A percentile compares a stretch with the other conserved stretches of the same genome.
phyloP scores from a whole-genome alignment of 805 yeast species.

The Kuraishia hungarica region DNA sequence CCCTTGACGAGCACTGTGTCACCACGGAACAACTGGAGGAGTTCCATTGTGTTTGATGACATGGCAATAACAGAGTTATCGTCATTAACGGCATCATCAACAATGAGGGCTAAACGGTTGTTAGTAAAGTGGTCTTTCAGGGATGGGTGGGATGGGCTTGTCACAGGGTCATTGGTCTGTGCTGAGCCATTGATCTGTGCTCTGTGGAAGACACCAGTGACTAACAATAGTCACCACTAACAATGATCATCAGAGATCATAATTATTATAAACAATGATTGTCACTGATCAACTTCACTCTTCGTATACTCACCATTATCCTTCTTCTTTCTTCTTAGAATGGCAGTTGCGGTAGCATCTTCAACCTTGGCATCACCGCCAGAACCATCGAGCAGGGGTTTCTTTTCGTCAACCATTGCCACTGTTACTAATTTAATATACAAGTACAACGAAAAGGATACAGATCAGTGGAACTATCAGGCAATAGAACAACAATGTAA shows the following conservation, averaged over 20 bases:
- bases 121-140: too few relatives aligned
- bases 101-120: constrained; percentile 71
- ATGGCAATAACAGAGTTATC: constrained; percentile 95
- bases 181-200: too few relatives aligned
- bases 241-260: too few relatives aligned
- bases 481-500: not conserved
- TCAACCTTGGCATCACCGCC: constrained; percentile 24
- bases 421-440: constrained; percentile 3
- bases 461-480: not conserved
- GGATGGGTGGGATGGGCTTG: too few relatives aligned
- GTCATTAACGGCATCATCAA: constrained; percentile 95
- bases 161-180: too few relatives aligned
- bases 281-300: too few relatives aligned
- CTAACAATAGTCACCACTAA: too few relatives aligned
- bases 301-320: constrained; percentile 48
- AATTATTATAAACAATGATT: too few relatives aligned
- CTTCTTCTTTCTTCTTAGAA: constrained; percentile 94
- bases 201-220: too few relatives aligned
- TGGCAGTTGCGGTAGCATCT: constrained; percentile 84
- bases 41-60: constrained; percentile 92
- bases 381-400: constrained; percentile 27
- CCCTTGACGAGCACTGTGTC: constrained; percentile 97
- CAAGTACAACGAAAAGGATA: not conserved
- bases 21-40: constrained; percentile 91
- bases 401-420: constrained; percentile 22